These are phyloP conservation scores for Mycena galericulata DNA, from an alignment of 768 basidiomycete species.

Conservation along the genomic window DNA sequence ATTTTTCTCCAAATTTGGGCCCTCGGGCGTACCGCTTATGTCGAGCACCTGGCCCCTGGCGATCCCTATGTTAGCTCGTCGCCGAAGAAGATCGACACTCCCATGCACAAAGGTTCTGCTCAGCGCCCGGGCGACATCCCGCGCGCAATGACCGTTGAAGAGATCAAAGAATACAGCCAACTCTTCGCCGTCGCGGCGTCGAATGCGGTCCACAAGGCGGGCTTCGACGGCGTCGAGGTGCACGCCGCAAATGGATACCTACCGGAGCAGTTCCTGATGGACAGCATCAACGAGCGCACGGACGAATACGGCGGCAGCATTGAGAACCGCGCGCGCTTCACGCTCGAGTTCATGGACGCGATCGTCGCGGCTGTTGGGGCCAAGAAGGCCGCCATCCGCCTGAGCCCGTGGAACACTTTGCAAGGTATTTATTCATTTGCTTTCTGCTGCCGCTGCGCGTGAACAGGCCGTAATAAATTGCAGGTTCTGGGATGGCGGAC, in stretches of 20 bases:
- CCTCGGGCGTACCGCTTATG: slow-evolving; percentile 56
- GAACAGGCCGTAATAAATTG: background rate
- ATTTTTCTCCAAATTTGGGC: slow-evolving; percentile 73
- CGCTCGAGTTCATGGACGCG: slow-evolving; percentile 65
- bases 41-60: slow-evolving; percentile 49
- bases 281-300: slow-evolving; percentile 63
- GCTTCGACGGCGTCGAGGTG: slow-evolving; percentile 74
- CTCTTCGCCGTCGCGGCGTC: slow-evolving; percentile 66
- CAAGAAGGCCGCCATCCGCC: slow-evolving; percentile 63
- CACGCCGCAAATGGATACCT: slow-evolving; percentile 62
- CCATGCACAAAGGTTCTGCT: slow-evolving; percentile 25
- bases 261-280: slow-evolving; percentile 73
- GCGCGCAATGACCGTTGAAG: slow-evolving; percentile 57
- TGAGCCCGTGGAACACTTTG: slow-evolving; percentile 66
- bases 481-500: background rate
- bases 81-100: slow-evolving; percentile 47
- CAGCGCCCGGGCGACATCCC: slow-evolving; percentile 41
- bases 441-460: background rate
- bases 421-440: slow-evolving; percentile 44
- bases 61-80: slow-evolving; percentile 47
- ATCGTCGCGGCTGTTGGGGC: slow-evolving; percentile 64
- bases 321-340: slow-evolving; percentile 69
- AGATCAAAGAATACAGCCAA: slow-evolving; percentile 62
- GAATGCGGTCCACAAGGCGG: slow-evolving; percentile 66
- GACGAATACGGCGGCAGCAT: slow-evolving; percentile 79